A percentile compares a stretch with the other conserved stretches of the same genome.
Conservation (phyloP, 441 rosid species). For the Erodium moschatum region DNA sequence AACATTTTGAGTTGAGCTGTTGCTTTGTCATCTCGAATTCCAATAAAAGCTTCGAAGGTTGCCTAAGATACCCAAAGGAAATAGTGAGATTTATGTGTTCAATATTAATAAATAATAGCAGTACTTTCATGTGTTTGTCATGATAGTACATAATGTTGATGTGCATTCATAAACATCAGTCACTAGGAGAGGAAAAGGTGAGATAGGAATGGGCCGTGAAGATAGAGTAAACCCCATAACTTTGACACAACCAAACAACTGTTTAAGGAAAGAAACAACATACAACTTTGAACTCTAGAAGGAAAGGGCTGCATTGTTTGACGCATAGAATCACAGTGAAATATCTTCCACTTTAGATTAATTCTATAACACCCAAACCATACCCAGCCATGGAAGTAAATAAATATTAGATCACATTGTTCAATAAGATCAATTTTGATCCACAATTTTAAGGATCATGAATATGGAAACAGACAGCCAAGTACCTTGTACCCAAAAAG, state of each 20-base stretch:
- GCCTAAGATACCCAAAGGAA: constrained; percentile 39
- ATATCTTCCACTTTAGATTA: neutral
- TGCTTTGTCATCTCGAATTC: constrained; percentile 74
- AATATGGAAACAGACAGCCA: neutral
- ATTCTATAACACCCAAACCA: neutral
- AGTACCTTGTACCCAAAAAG: constrained; percentile 84
- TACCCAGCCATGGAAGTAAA: constrained; percentile 1
- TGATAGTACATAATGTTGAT: neutral
- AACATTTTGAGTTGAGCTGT: constrained; percentile 79
- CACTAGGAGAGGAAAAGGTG: neutral
- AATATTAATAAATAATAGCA: constrained; percentile 7
- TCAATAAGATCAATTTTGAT: neutral
- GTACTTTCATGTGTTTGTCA: neutral
- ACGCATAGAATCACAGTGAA: neutral
- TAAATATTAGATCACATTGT: neutral
- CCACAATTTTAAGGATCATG: constrained; percentile 8
- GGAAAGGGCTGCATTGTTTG: neutral
- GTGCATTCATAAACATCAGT: constrained; percentile 5
- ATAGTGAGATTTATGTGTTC: constrained; percentile 15
- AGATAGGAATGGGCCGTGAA: neutral
- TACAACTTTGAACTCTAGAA: neutral
- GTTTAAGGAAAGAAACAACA: neutral
- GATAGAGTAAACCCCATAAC: neutral
- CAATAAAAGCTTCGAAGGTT: constrained; percentile 79
- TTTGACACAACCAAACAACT: neutral